Evolutionary conservation across 352 stramenopile species (phyloP).

Genomic region (Aphanomyces astaci): DNA sequence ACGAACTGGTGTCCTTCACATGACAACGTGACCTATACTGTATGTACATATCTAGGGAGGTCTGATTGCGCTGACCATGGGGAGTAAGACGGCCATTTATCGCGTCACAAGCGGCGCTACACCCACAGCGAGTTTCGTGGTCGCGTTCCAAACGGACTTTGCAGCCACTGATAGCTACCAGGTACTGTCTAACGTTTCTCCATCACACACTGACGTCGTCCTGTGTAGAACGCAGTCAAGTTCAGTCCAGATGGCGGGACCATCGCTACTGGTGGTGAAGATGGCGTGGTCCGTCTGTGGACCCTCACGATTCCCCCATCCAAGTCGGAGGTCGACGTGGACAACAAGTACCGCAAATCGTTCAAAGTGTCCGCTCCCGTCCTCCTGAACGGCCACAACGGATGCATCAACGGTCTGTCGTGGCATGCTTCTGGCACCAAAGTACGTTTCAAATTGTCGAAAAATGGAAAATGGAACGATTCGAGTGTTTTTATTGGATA

Average conservation of each 20-base stretch:
- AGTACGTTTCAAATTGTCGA: no score
- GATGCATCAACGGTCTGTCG: conserved; percentile 7
- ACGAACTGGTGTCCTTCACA: no score
- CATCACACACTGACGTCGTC: not conserved
- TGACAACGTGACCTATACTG: no score
- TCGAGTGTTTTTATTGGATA: no score
- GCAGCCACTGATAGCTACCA: not conserved
- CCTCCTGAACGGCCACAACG: not conserved
- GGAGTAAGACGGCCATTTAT: conserved; percentile 6
- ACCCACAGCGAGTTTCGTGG: not conserved
- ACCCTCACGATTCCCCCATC: not conserved
- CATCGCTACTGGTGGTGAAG: not conserved
- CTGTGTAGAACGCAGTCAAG: not conserved
- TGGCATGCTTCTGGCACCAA: not conserved
- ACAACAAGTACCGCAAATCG: not conserved
- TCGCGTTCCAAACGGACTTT: conserved; percentile 5
- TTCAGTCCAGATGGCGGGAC: conserved; percentile 1
- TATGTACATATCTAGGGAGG: not conserved
- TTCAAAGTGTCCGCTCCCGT: not conserved
- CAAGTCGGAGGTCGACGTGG: conserved; percentile 22
- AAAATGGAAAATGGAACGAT: no score
- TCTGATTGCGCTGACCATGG: not conserved
- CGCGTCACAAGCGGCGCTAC: not conserved
- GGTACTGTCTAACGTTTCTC: not conserved
- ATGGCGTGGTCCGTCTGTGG: not conserved